Evolutionary conservation across 192 early-diverging fungal species (phyloP).

Genomic region (Dimargaris xerosporica): DNA sequence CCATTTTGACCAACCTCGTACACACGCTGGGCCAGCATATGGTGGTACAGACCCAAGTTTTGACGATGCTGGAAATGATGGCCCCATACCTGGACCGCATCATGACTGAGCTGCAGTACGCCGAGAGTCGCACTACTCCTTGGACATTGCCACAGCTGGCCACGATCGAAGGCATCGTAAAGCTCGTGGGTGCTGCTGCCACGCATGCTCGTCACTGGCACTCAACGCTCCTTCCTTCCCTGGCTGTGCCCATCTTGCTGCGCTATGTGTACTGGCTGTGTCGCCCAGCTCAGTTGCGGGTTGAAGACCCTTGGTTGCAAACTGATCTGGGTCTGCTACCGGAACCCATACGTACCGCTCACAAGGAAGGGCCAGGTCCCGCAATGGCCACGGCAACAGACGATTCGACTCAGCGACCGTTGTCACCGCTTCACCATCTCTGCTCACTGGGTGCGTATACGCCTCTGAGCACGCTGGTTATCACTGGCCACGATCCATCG

Average conservation of each 20-base stretch:
- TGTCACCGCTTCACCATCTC: neutral
- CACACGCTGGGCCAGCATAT: constrained; percentile 1
- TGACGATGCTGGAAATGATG: neutral
- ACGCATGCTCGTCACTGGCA: neutral
- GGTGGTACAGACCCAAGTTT: constrained; percentile 3
- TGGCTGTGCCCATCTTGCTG: neutral
- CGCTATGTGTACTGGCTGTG: constrained; percentile 5
- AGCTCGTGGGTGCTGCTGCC: neutral
- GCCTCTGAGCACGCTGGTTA: neutral
- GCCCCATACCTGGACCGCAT: constrained; percentile 3
- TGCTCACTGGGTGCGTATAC: too few species aligned
- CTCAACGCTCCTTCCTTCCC: neutral
- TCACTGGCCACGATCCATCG: neutral
- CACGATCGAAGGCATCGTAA: neutral
- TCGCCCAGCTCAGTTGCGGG: neutral
- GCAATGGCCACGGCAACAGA: neutral
- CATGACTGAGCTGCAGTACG: neutral
- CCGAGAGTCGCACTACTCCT: neutral
- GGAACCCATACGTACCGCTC: neutral
- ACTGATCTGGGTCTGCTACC: neutral
- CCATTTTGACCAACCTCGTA: neutral
- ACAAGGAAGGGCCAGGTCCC: neutral
- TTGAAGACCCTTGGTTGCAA: neutral
- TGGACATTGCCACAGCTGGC: neutral
- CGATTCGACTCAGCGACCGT: neutral